Conservation (phyloP, 1,284 basidiomycete species). For the Apiotrichum laibachii region DNA sequence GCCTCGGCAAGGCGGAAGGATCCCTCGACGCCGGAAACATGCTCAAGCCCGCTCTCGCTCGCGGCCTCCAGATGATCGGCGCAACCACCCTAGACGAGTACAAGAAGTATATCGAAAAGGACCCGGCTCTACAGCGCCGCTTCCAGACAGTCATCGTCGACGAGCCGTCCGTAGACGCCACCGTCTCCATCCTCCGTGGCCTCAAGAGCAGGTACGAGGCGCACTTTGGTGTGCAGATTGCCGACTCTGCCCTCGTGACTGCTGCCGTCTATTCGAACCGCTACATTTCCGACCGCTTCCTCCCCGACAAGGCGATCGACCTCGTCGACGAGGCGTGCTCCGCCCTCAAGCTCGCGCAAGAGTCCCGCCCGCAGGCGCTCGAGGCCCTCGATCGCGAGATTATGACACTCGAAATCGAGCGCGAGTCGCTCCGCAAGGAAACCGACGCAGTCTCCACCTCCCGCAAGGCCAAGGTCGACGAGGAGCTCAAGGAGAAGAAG, state of each 20-base stretch:
- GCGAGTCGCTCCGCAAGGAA: conserved; percentile 86
- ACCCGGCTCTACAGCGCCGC: conserved; percentile 82
- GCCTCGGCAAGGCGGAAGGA: conserved; percentile 86
- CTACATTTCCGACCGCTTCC: conserved; percentile 79
- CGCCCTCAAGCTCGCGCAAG: conserved; percentile 82
- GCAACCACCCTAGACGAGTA: conserved; percentile 90
- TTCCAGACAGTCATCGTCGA: conserved; percentile 86
- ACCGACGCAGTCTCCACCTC: conserved; percentile 75
- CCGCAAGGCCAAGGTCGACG: conserved; percentile 61
- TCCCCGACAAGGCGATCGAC: conserved; percentile 83
- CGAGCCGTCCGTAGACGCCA: conserved; percentile 80
- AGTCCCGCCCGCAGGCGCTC: conserved; percentile 81
- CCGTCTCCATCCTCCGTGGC: conserved; percentile 84
- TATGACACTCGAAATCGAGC: conserved; percentile 83
- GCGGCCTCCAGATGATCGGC: conserved; percentile 80
- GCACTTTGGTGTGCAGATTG: conserved; percentile 87
- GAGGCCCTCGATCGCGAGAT: conserved; percentile 80
- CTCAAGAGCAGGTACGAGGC: conserved; percentile 79
- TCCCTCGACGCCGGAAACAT: conserved; percentile 82
- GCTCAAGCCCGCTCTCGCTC: conserved; percentile 63
- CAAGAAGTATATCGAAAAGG: conserved; percentile 85
- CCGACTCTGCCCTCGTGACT: conserved; percentile 80
- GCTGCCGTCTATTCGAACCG: conserved; percentile 75
- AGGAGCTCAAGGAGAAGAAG: conserved; percentile 64
- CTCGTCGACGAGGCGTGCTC: conserved; percentile 88